Conservation (phyloP, 169 alveolate genomes). For the Cryptosporidium ryanae region DNA sequence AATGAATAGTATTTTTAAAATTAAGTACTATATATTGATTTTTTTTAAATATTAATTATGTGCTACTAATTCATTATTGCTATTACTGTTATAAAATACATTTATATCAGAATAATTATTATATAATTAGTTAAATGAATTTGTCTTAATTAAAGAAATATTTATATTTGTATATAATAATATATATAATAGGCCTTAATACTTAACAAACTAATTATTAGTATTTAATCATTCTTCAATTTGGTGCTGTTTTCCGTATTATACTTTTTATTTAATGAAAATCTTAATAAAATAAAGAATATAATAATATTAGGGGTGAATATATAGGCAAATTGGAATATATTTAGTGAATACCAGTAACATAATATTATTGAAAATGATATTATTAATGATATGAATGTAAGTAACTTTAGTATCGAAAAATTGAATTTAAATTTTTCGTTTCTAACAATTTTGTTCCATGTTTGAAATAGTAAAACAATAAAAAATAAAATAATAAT, state of each 20-base stretch:
- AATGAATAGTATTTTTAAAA: no score
- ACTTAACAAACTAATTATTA: no score
- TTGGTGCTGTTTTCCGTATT: background rate
- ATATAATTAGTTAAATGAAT: background rate
- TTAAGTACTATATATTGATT: no score
- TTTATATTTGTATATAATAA: no score
- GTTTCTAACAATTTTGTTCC: conserved; percentile 21
- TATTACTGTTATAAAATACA: no score
- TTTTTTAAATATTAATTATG: no score
- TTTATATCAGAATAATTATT: no score
- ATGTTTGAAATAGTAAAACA: background rate
- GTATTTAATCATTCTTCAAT: no score
- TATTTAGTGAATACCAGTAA: conserved; percentile 60
- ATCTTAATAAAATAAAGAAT: conserved; percentile 14
- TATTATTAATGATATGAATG: conserved; percentile 6
- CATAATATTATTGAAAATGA: conserved; percentile 35
- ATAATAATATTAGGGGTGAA: conserved; percentile 31
- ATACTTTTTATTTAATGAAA: conserved; percentile 7
- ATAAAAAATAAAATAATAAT: conserved; percentile 2
- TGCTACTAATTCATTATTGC: no score
- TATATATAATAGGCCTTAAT: no score
- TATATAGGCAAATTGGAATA: conserved; percentile 52
- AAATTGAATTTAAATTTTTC: conserved; percentile 12
- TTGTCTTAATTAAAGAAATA: background rate
- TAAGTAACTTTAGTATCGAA: conserved; percentile 1